Evolutionary conservation across 805 yeast species (phyloP).

Genomic region (Ogataea polymorpha): DNA sequence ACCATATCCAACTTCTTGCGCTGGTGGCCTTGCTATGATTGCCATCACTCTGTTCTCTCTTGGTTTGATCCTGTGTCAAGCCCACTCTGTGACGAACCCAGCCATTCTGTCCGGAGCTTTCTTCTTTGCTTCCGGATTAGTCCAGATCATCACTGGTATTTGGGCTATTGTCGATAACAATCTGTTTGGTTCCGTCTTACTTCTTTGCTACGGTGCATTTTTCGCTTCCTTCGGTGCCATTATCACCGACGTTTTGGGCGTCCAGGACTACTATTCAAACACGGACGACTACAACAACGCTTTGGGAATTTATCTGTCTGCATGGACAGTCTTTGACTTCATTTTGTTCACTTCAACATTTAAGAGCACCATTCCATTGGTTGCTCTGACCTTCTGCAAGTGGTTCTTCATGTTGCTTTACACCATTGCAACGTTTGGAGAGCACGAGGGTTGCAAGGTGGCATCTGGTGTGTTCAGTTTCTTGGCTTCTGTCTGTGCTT

Average conservation of each 20-base stretch:
- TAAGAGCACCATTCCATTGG: constrained; percentile 42
- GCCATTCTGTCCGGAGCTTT: constrained; percentile 43
- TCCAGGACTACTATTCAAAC: constrained; percentile 37
- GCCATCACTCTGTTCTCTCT: constrained; percentile 47
- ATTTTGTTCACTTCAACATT: constrained; percentile 41
- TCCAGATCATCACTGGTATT: constrained; percentile 45
- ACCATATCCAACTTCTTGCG: constrained; percentile 47
- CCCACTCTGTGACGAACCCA: constrained; percentile 41
- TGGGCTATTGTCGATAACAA: constrained; percentile 51
- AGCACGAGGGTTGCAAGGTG: constrained; percentile 27
- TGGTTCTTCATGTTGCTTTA: constrained; percentile 41
- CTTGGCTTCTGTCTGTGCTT: constrained; percentile 38
- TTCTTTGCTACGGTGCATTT: constrained; percentile 48
- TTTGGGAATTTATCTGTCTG: constrained; percentile 43
- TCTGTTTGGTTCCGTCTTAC: constrained; percentile 47
- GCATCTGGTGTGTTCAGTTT: constrained; percentile 46
- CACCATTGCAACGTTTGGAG: constrained; percentile 40
- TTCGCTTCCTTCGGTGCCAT: constrained; percentile 47
- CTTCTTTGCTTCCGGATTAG: constrained; percentile 48
- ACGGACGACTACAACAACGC: constrained; percentile 38
- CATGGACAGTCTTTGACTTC: constrained; percentile 48
- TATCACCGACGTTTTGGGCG: constrained; percentile 41
- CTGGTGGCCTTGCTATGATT: constrained; percentile 46
- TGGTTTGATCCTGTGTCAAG: constrained; percentile 43
- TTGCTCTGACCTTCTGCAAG: constrained; percentile 37